phyloP scores from a whole-genome alignment of 2,329 filamentous ascomycete species.

The Penicillium sclerotiorum region DNA sequence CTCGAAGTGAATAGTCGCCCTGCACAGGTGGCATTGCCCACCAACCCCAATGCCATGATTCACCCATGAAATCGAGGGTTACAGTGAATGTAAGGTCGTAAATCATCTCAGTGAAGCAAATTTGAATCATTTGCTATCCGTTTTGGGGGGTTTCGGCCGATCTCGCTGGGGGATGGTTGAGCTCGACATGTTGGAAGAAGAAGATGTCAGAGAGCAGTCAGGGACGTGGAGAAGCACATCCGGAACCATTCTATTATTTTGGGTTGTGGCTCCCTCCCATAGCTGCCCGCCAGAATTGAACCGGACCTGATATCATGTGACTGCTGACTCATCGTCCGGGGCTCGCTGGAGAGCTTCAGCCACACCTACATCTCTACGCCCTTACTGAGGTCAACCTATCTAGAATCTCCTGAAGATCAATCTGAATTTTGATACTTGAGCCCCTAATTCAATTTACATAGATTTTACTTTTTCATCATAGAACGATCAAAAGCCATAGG shows the following conservation, averaged over 20 bases:
- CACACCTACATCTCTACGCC: no score
- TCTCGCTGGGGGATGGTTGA: constrained; percentile 2
- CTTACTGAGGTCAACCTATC: no score
- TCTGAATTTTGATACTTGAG: no score
- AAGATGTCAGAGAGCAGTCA: constrained; percentile 27
- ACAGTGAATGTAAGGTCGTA: neutral
- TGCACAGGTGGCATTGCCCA: constrained; percentile 1
- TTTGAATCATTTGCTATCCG: neutral
- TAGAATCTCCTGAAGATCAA: no score
- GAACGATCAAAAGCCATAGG: no score
- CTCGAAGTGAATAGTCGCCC: constrained; percentile 15
- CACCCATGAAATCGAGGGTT: constrained; percentile 10
- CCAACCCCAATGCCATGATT: neutral
- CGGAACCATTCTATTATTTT: constrained; percentile 22
- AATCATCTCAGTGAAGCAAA: constrained; percentile 4
- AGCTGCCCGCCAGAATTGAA: constrained; percentile 27
- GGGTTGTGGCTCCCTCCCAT: constrained; percentile 24
- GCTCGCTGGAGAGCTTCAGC: no score
- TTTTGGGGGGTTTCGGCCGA: constrained; percentile 1
- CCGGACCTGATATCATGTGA: constrained; percentile 33
- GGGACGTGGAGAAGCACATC: constrained; percentile 22
- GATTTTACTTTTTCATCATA: no score
- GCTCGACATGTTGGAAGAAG: constrained; percentile 19
- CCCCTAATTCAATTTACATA: no score
- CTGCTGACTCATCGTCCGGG: constrained; percentile 22